Base-by-base conservation (phyloP, 2,329 filamentous ascomycete genomes). In the Cytospora leucostoma region DNA sequence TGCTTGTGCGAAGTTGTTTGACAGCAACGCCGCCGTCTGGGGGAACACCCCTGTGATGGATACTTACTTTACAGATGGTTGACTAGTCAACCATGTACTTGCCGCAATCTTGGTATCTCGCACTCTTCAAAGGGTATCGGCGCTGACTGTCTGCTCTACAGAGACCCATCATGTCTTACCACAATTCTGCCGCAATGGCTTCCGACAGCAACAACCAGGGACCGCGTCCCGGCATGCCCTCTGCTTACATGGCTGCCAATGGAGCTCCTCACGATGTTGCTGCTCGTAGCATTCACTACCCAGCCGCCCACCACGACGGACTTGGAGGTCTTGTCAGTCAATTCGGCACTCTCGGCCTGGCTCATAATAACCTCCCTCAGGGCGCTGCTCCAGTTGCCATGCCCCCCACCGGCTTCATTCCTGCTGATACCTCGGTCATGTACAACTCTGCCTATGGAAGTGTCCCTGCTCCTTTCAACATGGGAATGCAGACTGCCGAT, bases 161-260 rank as follows among this genome's bases (percentile, higher is more conserved):
- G 65, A 52, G 62, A 55, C 32, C 59, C 50, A 70, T 70, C 69
- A 65, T 66, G 55, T 70, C 72, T 66, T 72, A 71, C 62, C 68
- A 67, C 50, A 58, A 66, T 21, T 55, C 64, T 15, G 49, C 65
- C 35, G 34, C 63, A 52, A 70, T 72, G 70, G 54, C 70, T 53
- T 67, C 68, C 8, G 71, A 72, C 44, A 54, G 50, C 40, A 66
- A 61, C 55, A 69, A 67, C 49, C 67, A 69, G 44, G 56, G 59
- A 27, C 40, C 38, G 52, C 71, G 70, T 52, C 68, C 68, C 27
- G 65, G 58, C 10, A 60, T 61, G 32, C 54, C 44, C 44, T 57
- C 66, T 54, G 65, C 67, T 7, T 72, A 71, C 59, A 56, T 71
- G 62, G 61, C 64, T 56, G 56, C 68, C 50, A 70, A 71, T 47